phyloP scores from a whole-genome alignment of 176 grass and related monocot species.

The Oryza coarctata region DNA sequence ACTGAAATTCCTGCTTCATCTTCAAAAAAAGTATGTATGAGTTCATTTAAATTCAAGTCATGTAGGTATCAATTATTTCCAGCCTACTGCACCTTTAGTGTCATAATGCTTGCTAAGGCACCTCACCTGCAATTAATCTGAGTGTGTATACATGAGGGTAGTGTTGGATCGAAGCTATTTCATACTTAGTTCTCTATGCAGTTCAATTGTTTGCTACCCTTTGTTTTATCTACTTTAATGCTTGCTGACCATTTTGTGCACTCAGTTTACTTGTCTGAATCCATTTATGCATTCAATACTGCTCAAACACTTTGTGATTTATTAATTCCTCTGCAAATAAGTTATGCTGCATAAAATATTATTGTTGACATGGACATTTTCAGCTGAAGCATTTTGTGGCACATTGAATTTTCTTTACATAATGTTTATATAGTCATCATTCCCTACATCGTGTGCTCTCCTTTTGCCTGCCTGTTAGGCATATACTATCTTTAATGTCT shows the following conservation, averaged over 20 bases:
- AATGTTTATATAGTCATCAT: no score
- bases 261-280: constrained; percentile 1
- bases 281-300: neutral
- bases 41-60: constrained; percentile 22
- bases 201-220: neutral
- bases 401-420: no score
- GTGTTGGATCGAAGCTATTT: neutral
- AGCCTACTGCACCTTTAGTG: neutral
- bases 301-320: neutral
- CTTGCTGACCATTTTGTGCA: neutral
- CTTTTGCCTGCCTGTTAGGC: neutral
- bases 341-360: neutral
- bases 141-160: neutral
- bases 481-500: neutral
- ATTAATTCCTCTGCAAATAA: constrained; percentile 13
- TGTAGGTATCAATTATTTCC: constrained; percentile 12
- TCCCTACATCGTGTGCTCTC: no score
- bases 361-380: neutral
- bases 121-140: neutral
- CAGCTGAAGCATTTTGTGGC: constrained; percentile 28
- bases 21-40: constrained; percentile 52
- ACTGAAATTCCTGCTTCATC: constrained; percentile 44
- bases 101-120: neutral
- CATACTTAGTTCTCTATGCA: constrained; percentile 7
- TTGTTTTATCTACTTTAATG: neutral